Base-by-base conservation (phyloP, 768 basidiomycete species). In the Cubamyces lactineus region DNA sequence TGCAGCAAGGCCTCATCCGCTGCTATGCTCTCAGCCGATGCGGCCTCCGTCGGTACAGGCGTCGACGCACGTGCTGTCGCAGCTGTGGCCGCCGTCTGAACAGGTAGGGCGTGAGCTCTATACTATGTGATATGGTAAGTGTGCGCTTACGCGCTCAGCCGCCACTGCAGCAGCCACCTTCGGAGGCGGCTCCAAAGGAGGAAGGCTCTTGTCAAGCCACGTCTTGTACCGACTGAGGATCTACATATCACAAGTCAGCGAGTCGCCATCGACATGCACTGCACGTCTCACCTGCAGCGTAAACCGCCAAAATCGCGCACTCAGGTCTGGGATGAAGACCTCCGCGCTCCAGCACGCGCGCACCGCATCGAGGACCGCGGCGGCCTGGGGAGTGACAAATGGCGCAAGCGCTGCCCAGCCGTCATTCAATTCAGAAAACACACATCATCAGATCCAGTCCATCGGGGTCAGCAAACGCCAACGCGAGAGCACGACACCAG, bases 261-360 rank as follows among this genome's bases (percentile, higher is more conserved):
- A 63, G 39, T 41, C 19, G 60, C 28, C 30, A 30, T 39, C 13
- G 39, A 43, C 55, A 21, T 28, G 39, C 52, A 39, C 52, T 42
- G 21, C 45, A 21, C 23, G 16, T 66, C 79, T 41, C 51, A 94
- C 94, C 84, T 99, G 96, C 26, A 99, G 76, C 6, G 89, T 92
- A 59, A 98, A 76, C 69, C 83, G 86, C 97, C 96, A 98, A 73
- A 98, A 98, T 52, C 91, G 83, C 74, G 88, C 81, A 39, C 84
- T 83, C 12, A 98, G 76, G 61, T 94, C 89, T 1, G 89, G 88
- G 43, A 98, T 86, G 72, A 84, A 96, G 8, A 97, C 81, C 53
- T 94, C 88, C 17, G 86, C 83, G 59, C 87, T 89, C 96, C 96
- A 98, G 71, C 94, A 94, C 7, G 84, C 81, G 40, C 82, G 77